These are phyloP conservation scores for Mollisiaceae sp. DNA, from an alignment of 2,329 filamentous ascomycete species.

Conservation along the genomic window DNA sequence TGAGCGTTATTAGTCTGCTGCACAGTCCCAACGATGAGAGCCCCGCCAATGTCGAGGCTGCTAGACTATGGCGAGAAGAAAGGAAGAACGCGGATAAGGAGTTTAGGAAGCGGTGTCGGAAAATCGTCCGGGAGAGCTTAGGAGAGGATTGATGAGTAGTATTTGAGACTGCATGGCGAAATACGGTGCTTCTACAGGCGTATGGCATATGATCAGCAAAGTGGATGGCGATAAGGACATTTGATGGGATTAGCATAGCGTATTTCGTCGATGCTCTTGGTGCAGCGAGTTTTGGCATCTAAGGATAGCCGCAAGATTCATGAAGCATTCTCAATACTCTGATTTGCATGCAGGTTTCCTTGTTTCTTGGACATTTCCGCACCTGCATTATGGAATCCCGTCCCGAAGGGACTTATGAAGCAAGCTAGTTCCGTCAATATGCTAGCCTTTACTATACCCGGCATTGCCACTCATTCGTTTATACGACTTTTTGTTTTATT, in stretches of 20 bases:
- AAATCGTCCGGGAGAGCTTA: conserved; percentile 80
- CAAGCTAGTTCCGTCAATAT: too few relatives aligned
- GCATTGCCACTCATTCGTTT: too few relatives aligned
- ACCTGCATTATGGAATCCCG: too few relatives aligned
- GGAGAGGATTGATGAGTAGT: conserved; percentile 64
- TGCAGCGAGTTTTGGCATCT: background rate
- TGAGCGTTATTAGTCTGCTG: conserved; percentile 92
- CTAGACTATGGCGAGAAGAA: conserved; percentile 84
- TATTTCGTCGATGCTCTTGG: background rate
- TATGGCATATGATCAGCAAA: background rate
- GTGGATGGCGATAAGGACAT: background rate
- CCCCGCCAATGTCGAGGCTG: conserved; percentile 93
- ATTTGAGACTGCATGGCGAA: background rate
- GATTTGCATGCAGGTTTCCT: too few relatives aligned
- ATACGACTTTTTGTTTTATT: too few relatives aligned
- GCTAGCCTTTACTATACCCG: too few relatives aligned
- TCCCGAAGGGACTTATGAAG: too few relatives aligned
- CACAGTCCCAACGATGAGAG: conserved; percentile 94
- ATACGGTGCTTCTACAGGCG: background rate
- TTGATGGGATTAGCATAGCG: background rate
- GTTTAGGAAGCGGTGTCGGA: conserved; percentile 79
- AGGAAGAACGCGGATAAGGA: conserved; percentile 63
- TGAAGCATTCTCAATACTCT: too few relatives aligned
- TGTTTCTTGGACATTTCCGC: too few relatives aligned
- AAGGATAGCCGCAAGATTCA: background rate